Evolutionary conservation across 2,329 filamentous ascomycete genomes (phyloP).

Genomic region (Calonectria hongkongensis): DNA sequence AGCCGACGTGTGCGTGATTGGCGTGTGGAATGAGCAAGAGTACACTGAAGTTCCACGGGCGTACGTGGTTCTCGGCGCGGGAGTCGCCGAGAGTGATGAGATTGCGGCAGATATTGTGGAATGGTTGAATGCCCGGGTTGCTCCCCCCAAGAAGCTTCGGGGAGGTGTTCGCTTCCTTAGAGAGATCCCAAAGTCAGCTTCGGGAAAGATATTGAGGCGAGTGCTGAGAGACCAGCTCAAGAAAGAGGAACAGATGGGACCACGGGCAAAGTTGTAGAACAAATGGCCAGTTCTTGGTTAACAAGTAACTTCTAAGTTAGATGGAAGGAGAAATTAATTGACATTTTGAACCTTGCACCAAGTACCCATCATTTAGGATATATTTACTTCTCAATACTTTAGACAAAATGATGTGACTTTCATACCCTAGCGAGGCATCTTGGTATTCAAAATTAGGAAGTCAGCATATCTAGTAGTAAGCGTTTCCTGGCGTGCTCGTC

Average conservation of each 20-base stretch:
- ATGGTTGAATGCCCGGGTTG: slow-evolving; percentile 74
- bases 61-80: slow-evolving; percentile 61
- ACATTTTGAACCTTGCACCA: not conserved
- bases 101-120: slow-evolving; percentile 59
- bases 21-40: slow-evolving; percentile 73
- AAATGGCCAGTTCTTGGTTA: not conserved
- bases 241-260: slow-evolving; percentile 57
- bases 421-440: not conserved
- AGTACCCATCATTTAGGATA: not conserved
- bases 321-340: not conserved
- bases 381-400: too few relatives aligned
- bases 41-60: slow-evolving; percentile 81
- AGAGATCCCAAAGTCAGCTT: slow-evolving; percentile 81
- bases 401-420: not conserved
- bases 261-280: slow-evolving; percentile 61
- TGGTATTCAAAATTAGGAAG: not conserved
- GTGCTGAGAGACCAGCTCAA: slow-evolving; percentile 68
- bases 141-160: slow-evolving; percentile 80
- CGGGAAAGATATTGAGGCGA: slow-evolving; percentile 69
- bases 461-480: slow-evolving; percentile 59
- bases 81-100: slow-evolving; percentile 59
- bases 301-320: too few relatives aligned
- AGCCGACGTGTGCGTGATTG: slow-evolving; percentile 79
- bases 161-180: slow-evolving; percentile 82
- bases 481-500: slow-evolving; percentile 57